Evolutionary conservation across 1,139 yeast genomes (phyloP).

Genomic region (Kurtzmaniella natalensis): DNA sequence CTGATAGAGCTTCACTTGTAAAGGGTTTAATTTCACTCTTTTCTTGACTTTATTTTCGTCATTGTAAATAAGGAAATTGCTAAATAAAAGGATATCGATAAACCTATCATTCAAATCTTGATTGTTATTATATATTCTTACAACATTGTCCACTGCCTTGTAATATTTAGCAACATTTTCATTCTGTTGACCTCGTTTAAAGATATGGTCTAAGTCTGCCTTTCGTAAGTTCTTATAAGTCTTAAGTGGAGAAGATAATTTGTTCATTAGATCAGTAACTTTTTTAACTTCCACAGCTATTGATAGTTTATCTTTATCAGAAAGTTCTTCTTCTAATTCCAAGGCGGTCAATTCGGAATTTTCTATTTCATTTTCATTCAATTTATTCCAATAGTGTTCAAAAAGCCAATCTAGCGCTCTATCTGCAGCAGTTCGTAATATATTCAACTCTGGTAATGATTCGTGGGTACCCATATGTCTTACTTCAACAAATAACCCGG

Average conservation of each 20-base stretch:
- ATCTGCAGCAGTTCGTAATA: slow-evolving; percentile 54
- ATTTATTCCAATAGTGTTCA: slow-evolving; percentile 68
- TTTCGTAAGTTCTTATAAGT: slow-evolving; percentile 40
- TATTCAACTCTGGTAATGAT: slow-evolving; percentile 62
- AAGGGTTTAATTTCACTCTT: slow-evolving; percentile 21
- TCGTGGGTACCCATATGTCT: slow-evolving; percentile 95
- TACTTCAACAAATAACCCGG: slow-evolving; percentile 82
- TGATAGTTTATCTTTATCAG: slow-evolving; percentile 5
- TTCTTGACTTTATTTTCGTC: slow-evolving; percentile 11
- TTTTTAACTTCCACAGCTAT: slow-evolving; percentile 2
- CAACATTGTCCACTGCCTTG: slow-evolving; percentile 26
- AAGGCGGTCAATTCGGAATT: slow-evolving; percentile 11
- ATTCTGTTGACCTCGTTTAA: slow-evolving; percentile 36
- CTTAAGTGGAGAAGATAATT: slow-evolving; percentile 19
- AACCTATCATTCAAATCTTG: slow-evolving; percentile 8
- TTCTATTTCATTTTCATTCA: slow-evolving; percentile 18
- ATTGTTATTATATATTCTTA: slow-evolving; percentile 6
- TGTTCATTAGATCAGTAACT: background rate
- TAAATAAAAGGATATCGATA: slow-evolving; percentile 17
- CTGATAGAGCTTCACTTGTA: slow-evolving; percentile 26
- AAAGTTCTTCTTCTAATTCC: slow-evolving; percentile 11
- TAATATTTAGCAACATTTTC: slow-evolving; percentile 38
- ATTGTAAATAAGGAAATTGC: slow-evolving; percentile 26
- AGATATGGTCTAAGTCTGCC: slow-evolving; percentile 32
- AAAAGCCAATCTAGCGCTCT: slow-evolving; percentile 75